Percentiles rank a stretch among this genome's conserved stretches.
Evolutionary conservation across 2,329 filamentous ascomycete genomes (phyloP).

Genomic region (Camillea tinctor): DNA sequence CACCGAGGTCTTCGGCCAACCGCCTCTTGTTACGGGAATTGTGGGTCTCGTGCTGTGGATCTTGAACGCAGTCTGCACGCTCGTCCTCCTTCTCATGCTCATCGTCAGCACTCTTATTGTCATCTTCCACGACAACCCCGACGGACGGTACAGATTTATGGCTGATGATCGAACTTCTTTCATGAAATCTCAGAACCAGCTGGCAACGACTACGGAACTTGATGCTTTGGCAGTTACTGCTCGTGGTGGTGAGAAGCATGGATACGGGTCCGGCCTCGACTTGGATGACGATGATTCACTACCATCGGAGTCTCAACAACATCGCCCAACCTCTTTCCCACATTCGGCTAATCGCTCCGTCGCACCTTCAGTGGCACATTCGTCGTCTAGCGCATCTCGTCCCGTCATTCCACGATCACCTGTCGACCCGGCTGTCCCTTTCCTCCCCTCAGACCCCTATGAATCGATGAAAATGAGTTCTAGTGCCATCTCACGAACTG

Average conservation of each 20-base stretch:
- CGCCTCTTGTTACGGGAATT: slow-evolving; percentile 78
- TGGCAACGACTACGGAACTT: slow-evolving; percentile 76
- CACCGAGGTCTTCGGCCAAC: slow-evolving; percentile 81
- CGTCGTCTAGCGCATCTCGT: slow-evolving; percentile 19
- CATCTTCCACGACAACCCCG: slow-evolving; percentile 88
- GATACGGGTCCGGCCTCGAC: slow-evolving; percentile 56
- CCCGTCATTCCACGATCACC: slow-evolving; percentile 42
- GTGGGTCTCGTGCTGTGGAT: slow-evolving; percentile 90
- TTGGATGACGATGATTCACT: slow-evolving; percentile 70
- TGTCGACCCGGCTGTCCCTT: slow-evolving; percentile 44
- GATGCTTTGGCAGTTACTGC: slow-evolving; percentile 88
- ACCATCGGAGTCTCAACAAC: slow-evolving; percentile 56
- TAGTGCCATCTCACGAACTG: slow-evolving; percentile 20
- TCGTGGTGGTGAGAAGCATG: slow-evolving; percentile 75
- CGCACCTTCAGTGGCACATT: slow-evolving; percentile 14
- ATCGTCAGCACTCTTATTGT: slow-evolving; percentile 71
- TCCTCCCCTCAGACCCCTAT: slow-evolving; percentile 1
- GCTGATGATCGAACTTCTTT: slow-evolving; percentile 93
- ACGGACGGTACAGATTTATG: slow-evolving; percentile 95
- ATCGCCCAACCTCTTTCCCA: slow-evolving; percentile 39
- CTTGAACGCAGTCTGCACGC: slow-evolving; percentile 78
- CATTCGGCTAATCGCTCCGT: slow-evolving; percentile 9
- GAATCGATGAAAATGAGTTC: neutral
- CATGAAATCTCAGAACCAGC: slow-evolving; percentile 90
- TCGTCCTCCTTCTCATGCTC: slow-evolving; percentile 80